Base-by-base conservation (phyloP, 805 yeast species). In the Candida michaelii region DNA sequence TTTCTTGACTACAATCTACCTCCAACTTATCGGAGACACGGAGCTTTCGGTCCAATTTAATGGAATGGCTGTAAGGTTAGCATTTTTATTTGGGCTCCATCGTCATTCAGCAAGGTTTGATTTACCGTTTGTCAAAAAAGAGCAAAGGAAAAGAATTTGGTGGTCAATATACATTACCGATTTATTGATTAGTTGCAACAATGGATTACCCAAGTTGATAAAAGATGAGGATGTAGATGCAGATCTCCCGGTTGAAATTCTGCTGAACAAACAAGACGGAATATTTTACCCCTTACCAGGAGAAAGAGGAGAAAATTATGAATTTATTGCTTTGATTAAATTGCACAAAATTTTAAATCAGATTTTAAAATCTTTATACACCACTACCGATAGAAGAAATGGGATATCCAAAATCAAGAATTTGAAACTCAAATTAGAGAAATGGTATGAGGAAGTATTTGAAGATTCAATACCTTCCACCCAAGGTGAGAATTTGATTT, bases 161-260 rank as follows among this genome's bases (percentile, higher is more conserved):
- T 39, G 42, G 42, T 39, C 30, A 6, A 31, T 30, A 6, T 39
- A 39, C 12, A 30, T 30, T 4, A n/a, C 15, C 14, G 42, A 39
- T 17, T 21, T 39, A 24, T 18, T 39, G 7, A 24, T 39, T 5
- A 39, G 42, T 16, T 39, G 42, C 16, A 59, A 62, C 16, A 76
- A 76, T 10, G 71, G 71, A 13, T 52, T 64, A 5, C 55, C 74
- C 13, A 77, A 75, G 46, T 49, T 67, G 16, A 54, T 74, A 4
- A 61, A 62, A 36, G 73, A 73, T 0, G 42, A 39, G 14, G 42
- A 39, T 30, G 42, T 39, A 5, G 42, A 39, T 39, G 24, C 42
- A 2, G 42, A 39, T 25, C 24, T 39, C 5, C 42, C 42, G 3
- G 24, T 24, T 2, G 42, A 39, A 31, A 15, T 24, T 12, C 29